These are phyloP conservation scores for Apiospora saccharicola DNA, from an alignment of 2,329 filamentous ascomycete genomes.

Conservation along the genomic window DNA sequence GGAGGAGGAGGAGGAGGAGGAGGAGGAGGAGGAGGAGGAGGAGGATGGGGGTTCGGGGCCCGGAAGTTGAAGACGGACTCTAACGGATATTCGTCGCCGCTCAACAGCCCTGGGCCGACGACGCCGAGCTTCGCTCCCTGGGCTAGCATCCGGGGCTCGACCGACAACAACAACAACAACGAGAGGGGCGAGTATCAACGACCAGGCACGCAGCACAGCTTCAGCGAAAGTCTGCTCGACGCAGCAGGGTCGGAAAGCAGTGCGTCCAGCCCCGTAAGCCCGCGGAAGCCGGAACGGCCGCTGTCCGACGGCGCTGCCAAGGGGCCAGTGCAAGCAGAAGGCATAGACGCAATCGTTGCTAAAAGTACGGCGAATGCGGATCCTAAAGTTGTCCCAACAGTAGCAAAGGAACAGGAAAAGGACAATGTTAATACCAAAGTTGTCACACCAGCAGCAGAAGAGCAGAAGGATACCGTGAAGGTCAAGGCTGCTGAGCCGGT, in stretches of 20 bases:
- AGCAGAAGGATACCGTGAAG: neutral
- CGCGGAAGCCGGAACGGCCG: conserved; percentile 30
- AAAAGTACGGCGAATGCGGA: neutral
- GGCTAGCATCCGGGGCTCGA: conserved; percentile 30
- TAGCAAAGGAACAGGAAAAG: neutral
- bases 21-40: conserved; percentile 41
- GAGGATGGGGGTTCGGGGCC: conserved; percentile 46
- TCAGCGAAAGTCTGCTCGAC: conserved; percentile 55
- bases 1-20: conserved; percentile 43
- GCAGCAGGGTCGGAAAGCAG: conserved; percentile 39
- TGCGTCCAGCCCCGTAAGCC: conserved; percentile 37
- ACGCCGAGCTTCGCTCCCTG: conserved; percentile 47
- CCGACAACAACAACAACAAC: conserved; percentile 37
- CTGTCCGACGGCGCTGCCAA: conserved; percentile 27
- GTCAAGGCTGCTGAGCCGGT: neutral
- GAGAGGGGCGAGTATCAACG: conserved; percentile 35
- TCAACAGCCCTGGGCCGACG: conserved; percentile 44
- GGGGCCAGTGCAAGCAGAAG: conserved; percentile 18
- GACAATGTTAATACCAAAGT: neutral
- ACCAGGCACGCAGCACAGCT: conserved; percentile 51
- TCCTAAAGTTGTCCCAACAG: neutral
- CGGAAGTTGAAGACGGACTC: conserved; percentile 42
- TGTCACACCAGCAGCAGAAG: neutral
- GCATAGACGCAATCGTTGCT: conserved; percentile 27
- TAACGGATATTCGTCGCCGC: conserved; percentile 41